These are phyloP conservation scores for Salvia rosmarinus DNA, from an alignment of 257 asterid species.

Conservation along the genomic window DNA sequence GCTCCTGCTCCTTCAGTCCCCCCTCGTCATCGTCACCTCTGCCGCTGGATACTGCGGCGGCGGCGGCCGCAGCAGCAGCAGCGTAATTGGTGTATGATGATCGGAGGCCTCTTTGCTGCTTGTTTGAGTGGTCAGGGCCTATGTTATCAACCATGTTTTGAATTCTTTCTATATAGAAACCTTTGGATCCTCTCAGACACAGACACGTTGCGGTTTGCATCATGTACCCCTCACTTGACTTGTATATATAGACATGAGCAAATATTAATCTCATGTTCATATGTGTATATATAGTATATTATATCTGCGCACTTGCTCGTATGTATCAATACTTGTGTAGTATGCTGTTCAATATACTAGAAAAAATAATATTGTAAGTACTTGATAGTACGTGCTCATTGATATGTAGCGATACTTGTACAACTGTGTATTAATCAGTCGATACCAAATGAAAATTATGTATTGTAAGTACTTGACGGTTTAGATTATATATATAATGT, in stretches of 20 bases:
- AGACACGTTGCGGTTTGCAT: slow-evolving; percentile 42
- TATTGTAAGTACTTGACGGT: too few species aligned
- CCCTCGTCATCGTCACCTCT: background rate
- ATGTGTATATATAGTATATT: too few species aligned
- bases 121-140: slow-evolving; percentile 21
- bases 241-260: slow-evolving; percentile 20
- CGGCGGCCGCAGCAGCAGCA: background rate
- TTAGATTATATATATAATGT: too few species aligned
- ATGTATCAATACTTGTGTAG: too few species aligned
- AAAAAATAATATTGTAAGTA: too few species aligned
- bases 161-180: slow-evolving; percentile 28
- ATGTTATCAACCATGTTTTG: slow-evolving; percentile 37
- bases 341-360: too few species aligned
- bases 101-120: background rate
- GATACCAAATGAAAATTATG: too few species aligned
- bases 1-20: slow-evolving; percentile 49
- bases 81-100: background rate
- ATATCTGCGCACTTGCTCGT: too few species aligned
- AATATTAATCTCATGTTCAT: too few species aligned
- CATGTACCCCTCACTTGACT: slow-evolving; percentile 21
- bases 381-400: too few species aligned
- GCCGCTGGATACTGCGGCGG: background rate
- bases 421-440: too few species aligned
- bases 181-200: slow-evolving; percentile 35
- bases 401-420: too few species aligned